These are phyloP conservation scores for Cardamine chenopodiifolia DNA, from an alignment of 345 rosid genomes.

Conservation along the genomic window DNA sequence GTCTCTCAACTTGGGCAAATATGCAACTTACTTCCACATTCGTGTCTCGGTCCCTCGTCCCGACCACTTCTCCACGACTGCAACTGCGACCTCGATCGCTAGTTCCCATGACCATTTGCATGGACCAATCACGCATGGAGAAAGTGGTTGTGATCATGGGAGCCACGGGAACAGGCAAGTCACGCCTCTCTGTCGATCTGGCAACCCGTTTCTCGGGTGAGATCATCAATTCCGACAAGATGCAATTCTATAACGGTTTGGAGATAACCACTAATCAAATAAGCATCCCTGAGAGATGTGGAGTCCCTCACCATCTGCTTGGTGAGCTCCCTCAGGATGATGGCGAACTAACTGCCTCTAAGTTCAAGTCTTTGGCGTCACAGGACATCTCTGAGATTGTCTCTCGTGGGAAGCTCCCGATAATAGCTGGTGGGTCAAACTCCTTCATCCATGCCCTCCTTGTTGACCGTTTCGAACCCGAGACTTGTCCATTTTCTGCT, in stretches of 20 bases:
- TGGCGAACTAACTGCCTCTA: constrained; percentile 52
- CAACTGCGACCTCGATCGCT: not conserved
- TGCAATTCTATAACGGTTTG: constrained; percentile 59
- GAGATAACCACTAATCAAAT: constrained; percentile 80
- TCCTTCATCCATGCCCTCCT: constrained; percentile 68
- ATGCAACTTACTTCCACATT: constrained; percentile 32
- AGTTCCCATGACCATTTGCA: constrained; percentile 34
- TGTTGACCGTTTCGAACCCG: constrained; percentile 51
- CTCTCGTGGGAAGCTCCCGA: constrained; percentile 60
- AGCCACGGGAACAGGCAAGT: constrained; percentile 84
- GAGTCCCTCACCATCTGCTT: constrained; percentile 78
- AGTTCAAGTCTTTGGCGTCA: constrained; percentile 56
- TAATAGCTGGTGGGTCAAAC: constrained; percentile 86
- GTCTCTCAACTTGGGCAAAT: not conserved
- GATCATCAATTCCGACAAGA: constrained; percentile 80
- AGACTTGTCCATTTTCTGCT: constrained; percentile 46
- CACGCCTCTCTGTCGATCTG: constrained; percentile 75
- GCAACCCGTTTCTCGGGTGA: constrained; percentile 67
- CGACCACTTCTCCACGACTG: constrained; percentile 6
- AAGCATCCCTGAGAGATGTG: constrained; percentile 53
- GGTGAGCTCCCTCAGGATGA: constrained; percentile 51
- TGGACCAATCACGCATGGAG: constrained; percentile 42
- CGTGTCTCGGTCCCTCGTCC: constrained; percentile 19
- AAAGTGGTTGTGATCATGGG: constrained; percentile 76
- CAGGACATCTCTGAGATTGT: constrained; percentile 47